These are phyloP conservation scores for Cicer judaicum DNA, from an alignment of 306 rosid species.

Conservation along the genomic window DNA sequence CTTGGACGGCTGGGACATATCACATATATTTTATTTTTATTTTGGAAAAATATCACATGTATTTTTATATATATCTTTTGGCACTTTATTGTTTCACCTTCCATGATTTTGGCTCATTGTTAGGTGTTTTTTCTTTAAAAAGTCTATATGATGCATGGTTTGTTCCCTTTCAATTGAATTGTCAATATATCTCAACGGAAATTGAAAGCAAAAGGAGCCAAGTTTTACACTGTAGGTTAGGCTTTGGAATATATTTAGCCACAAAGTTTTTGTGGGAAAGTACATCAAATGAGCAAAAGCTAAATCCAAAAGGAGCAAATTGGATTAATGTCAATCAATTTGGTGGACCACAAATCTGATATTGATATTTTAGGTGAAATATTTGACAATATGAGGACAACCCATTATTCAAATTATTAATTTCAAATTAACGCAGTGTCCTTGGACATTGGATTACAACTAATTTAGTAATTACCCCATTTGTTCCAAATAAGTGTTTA, in stretches of 20 bases:
- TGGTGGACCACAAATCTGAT: slow-evolving; percentile 58
- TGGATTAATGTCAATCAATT: slow-evolving; percentile 54
- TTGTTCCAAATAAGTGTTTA: too few relatives aligned
- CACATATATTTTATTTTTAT: background rate
- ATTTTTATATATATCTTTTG: slow-evolving; percentile 21
- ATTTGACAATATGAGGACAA: slow-evolving; percentile 47
- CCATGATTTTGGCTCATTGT: slow-evolving; percentile 42
- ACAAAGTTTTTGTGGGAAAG: slow-evolving; percentile 50
- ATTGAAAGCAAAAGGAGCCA: slow-evolving; percentile 52
- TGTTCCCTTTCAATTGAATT: slow-evolving; percentile 43
- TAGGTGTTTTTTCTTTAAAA: slow-evolving; percentile 27
- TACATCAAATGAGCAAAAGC: slow-evolving; percentile 49
- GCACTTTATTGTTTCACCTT: slow-evolving; percentile 43
- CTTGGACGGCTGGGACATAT: slow-evolving; percentile 37
- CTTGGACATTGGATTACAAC: slow-evolving; percentile 39
- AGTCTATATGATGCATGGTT: slow-evolving; percentile 33
- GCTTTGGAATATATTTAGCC: slow-evolving; percentile 48
- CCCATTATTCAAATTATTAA: slow-evolving; percentile 8
- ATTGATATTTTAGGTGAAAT: slow-evolving; percentile 33
- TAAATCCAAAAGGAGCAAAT: slow-evolving; percentile 45
- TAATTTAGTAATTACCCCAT: background rate
- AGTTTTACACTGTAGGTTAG: slow-evolving; percentile 43
- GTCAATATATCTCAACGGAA: slow-evolving; percentile 41
- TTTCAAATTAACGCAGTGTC: slow-evolving; percentile 44
- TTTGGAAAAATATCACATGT: too few relatives aligned